Percentiles rank a stretch among this genome's conserved stretches.
phyloP scores from a whole-genome alignment of 176 grass and related monocot species.

The Cenchrus purpureus region DNA sequence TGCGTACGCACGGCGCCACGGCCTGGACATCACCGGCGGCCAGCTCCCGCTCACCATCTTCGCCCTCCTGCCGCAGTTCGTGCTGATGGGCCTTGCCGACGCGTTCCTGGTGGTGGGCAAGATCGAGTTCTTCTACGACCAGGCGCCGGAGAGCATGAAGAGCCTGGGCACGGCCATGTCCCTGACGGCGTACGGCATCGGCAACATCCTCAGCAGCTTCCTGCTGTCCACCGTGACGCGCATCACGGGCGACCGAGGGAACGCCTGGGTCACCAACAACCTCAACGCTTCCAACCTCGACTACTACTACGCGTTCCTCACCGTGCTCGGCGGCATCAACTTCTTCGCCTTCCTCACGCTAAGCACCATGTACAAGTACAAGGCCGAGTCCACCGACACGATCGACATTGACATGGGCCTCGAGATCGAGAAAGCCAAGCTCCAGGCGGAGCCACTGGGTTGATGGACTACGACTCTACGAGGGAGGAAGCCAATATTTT shows the following conservation, averaged over 20 bases:
- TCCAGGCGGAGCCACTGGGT: not conserved
- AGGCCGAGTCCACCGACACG: constrained; percentile 33
- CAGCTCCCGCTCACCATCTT: constrained; percentile 55
- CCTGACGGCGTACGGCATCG: constrained; percentile 66
- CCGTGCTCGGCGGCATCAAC: constrained; percentile 57
- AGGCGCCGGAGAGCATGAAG: constrained; percentile 92
- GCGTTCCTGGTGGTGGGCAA: constrained; percentile 59
- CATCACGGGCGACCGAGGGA: constrained; percentile 36
- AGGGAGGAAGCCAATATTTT: too few species aligned
- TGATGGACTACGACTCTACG: not conserved
- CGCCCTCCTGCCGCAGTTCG: constrained; percentile 81
- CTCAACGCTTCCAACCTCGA: constrained; percentile 79
- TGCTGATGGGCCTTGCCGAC: constrained; percentile 77
- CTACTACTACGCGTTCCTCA: constrained; percentile 74
- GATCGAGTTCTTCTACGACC: constrained; percentile 97
- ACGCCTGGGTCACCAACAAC: constrained; percentile 74
- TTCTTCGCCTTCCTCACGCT: constrained; percentile 55
- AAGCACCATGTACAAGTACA: constrained; percentile 56
- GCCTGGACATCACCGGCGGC: constrained; percentile 31
- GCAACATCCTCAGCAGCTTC: constrained; percentile 80
- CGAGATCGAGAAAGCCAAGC: constrained; percentile 17
- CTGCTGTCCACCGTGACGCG: constrained; percentile 57
- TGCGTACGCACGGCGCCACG: constrained; percentile 47
- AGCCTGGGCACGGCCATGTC: constrained; percentile 79
- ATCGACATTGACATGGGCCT: constrained; percentile 28